Percentiles rank a stretch among this genome's conserved stretches.
Conservation (phyloP, 1,139 yeast species). For the Wickerhamomyces sp. region DNA sequence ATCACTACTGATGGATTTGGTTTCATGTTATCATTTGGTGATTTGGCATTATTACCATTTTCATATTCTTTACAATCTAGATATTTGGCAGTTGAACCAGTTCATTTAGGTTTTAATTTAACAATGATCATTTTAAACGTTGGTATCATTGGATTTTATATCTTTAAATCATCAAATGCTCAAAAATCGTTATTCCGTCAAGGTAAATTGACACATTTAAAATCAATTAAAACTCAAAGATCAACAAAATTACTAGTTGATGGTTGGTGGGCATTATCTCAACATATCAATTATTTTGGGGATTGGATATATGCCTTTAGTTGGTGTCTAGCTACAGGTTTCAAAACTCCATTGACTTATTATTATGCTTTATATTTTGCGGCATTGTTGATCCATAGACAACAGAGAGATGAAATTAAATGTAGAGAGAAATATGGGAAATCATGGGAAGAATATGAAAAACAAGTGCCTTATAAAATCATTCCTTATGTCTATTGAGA, state of each 20-base stretch:
- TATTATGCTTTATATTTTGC: constrained; percentile 85
- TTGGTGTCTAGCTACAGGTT: constrained; percentile 91
- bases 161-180: constrained; percentile 78
- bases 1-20: constrained; percentile 96
- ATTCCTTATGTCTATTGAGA: constrained; percentile 76
- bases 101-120: constrained; percentile 46
- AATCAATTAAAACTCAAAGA: constrained; percentile 64
- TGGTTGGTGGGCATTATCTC: constrained; percentile 96
- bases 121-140: constrained; percentile 40
- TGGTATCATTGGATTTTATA: constrained; percentile 56
- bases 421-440: constrained; percentile 82
- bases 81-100: constrained; percentile 63
- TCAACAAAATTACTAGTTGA: constrained; percentile 80
- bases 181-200: constrained; percentile 82
- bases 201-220: constrained; percentile 63
- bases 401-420: constrained; percentile 84
- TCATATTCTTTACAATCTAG: constrained; percentile 84
- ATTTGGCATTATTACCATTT: constrained; percentile 90
- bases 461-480: constrained; percentile 79
- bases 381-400: constrained; percentile 78
- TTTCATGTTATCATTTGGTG: constrained; percentile 93
- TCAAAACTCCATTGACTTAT: constrained; percentile 76
- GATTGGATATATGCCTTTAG: constrained; percentile 92
- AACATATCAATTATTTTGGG: constrained; percentile 92
- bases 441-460: constrained; percentile 80